Conservation (phyloP, 331 rosid genomes). For the Cydonia oblonga region DNA sequence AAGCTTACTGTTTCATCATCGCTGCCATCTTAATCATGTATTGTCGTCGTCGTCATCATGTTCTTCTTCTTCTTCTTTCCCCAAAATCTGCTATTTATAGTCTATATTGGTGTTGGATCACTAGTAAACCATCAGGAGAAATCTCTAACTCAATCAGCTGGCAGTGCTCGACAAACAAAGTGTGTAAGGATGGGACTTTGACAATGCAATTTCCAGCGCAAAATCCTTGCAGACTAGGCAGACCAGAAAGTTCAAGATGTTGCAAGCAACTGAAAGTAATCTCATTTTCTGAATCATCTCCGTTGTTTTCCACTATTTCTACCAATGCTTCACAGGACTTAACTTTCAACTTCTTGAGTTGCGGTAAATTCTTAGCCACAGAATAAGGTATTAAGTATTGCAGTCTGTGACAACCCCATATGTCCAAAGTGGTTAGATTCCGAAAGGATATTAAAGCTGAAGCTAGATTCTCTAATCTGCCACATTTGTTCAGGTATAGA, state of each 20-base stretch:
- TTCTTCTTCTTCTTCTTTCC: neutral
- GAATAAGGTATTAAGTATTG: neutral
- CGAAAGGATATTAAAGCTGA: neutral
- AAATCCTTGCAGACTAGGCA: neutral
- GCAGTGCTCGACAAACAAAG: accelerated
- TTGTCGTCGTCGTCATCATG: neutral
- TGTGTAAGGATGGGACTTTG: neutral
- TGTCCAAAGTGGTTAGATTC: neutral
- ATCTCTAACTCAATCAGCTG: neutral
- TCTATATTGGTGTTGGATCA: neutral
- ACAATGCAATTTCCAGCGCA: neutral
- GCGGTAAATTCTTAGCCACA: neutral
- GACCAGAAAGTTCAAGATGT: neutral
- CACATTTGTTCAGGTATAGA: accelerated
- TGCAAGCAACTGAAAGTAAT: neutral
- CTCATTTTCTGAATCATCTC: neutral
- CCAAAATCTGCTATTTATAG: neutral
- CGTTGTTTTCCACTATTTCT: neutral
- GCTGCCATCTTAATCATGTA: neutral
- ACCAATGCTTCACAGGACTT: accelerated
- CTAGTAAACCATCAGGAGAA: neutral
- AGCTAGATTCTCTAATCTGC: neutral
- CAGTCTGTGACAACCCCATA: accelerated
- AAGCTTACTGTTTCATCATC: neutral
- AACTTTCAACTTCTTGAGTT: neutral